Evolutionary conservation across 2,329 filamentous ascomycete species (phyloP).

Genomic region (Penicillium hordei): DNA sequence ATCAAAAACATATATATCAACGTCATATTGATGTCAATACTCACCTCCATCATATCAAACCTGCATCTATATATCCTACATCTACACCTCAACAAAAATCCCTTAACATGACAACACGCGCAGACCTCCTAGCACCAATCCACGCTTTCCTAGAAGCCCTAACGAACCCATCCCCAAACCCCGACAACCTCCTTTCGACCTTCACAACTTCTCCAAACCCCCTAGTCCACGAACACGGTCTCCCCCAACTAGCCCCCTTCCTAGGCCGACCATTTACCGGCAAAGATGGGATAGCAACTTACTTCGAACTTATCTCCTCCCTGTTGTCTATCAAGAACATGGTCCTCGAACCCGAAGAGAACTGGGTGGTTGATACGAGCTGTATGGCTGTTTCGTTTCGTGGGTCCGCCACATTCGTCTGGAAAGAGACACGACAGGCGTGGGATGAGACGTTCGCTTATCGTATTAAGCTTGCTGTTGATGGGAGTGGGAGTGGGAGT

Average conservation of each 20-base stretch:
- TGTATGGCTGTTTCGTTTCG: conserved; percentile 35
- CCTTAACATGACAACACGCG: conserved; percentile 15
- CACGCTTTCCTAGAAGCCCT: conserved; percentile 35
- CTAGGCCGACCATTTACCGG: conserved; percentile 45
- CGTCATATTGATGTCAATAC: conserved; percentile 25
- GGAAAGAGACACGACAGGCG: conserved; percentile 35
- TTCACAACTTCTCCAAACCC: conserved; percentile 35
- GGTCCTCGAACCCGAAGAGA: conserved; percentile 36
- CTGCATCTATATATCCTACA: not conserved
- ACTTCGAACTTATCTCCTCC: conserved; percentile 38
- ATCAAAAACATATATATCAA: conserved; percentile 4
- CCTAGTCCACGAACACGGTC: conserved; percentile 43
- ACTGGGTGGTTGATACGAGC: conserved; percentile 41
- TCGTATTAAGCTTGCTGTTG: conserved; percentile 37
- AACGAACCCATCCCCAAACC: conserved; percentile 22
- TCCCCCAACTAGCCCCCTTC: conserved; percentile 42
- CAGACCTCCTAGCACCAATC: conserved; percentile 27
- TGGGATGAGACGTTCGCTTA: conserved; percentile 47
- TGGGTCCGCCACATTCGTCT: conserved; percentile 37
- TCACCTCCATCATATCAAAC: not conserved
- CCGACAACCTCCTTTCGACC: conserved; percentile 33
- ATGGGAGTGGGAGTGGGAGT: conserved; percentile 20
- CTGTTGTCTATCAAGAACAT: conserved; percentile 38
- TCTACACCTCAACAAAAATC: not conserved
- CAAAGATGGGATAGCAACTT: conserved; percentile 33